Evolutionary conservation across 768 basidiomycete genomes (phyloP).

Genomic region (Pleurotus tuber-regium): DNA sequence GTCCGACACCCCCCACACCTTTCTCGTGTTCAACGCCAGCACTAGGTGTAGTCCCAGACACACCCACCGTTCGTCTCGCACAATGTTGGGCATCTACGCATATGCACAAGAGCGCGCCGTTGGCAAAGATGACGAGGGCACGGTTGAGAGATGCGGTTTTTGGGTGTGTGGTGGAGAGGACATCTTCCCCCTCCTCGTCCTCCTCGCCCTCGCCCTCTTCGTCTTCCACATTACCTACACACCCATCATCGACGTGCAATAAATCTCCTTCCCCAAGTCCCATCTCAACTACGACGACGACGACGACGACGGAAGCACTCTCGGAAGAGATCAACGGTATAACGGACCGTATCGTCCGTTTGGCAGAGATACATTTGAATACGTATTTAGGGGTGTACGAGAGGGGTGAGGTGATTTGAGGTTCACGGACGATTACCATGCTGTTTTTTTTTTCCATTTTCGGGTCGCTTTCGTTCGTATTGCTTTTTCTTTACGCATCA

Average conservation of each 20-base stretch:
- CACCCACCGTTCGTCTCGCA: constrained; percentile 49
- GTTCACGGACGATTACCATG: too few relatives aligned
- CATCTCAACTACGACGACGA: too few relatives aligned
- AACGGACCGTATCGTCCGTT: too few relatives aligned
- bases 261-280: too few relatives aligned
- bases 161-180: constrained; percentile 43
- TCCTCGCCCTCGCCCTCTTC: constrained; percentile 27
- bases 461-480: too few relatives aligned
- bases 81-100: constrained; percentile 72
- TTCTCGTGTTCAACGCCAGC: constrained; percentile 7
- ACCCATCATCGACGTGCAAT: too few relatives aligned
- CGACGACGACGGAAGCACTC: too few relatives aligned
- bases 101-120: constrained; percentile 56
- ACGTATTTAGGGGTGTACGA: constrained; percentile 80
- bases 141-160: constrained; percentile 66
- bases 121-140: constrained; percentile 58
- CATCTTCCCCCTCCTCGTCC: not conserved
- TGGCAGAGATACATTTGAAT: constrained; percentile 72
- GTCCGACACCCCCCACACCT: constrained; percentile 2
- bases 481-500: too few relatives aligned
- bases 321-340: too few relatives aligned
- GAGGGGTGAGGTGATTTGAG: constrained; percentile 47
- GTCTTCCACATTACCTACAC: constrained; percentile 20
- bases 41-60: not conserved
- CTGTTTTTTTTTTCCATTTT: too few relatives aligned